phyloP scores from a whole-genome alignment of 768 basidiomycete species.

The Suillus cothurnatus region DNA sequence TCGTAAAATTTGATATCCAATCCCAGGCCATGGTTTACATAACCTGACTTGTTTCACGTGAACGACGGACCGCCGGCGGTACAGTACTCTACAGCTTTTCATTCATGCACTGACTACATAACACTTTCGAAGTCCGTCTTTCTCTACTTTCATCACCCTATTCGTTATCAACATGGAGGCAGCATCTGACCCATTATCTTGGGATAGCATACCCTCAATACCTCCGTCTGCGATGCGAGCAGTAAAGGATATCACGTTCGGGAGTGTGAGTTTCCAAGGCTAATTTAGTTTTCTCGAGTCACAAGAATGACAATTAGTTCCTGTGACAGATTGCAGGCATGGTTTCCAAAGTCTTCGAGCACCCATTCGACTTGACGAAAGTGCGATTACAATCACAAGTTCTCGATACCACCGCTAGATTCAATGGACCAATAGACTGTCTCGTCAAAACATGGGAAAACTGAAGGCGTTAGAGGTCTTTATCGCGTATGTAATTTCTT shows the following conservation, averaged over 20 bases:
- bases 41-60: no score
- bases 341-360: conserved; percentile 83
- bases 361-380: conserved; percentile 95
- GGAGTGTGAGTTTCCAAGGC: conserved; percentile 47
- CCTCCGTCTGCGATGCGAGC: conserved; percentile 23
- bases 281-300: not conserved
- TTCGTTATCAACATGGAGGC: conserved; percentile 18
- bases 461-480: conserved; percentile 82
- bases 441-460: conserved; percentile 75
- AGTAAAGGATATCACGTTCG: conserved; percentile 55
- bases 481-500: conserved; percentile 69
- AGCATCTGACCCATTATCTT: conserved; percentile 8
- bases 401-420: conserved; percentile 65
- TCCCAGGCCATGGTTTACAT: no score
- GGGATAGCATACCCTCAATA: conserved; percentile 18
- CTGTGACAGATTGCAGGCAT: conserved; percentile 75
- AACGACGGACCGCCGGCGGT: not conserved
- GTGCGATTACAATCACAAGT: conserved; percentile 93
- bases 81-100: not conserved
- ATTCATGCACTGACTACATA: not conserved
- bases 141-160: not conserved
- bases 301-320: not conserved
- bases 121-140: not conserved
- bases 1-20: no score
- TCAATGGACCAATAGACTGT: conserved; percentile 88